A percentile compares a stretch with the other conserved stretches of the same genome.
Evolutionary conservation across 768 basidiomycete genomes (phyloP).

Genomic region (Pleurotus djamor): DNA sequence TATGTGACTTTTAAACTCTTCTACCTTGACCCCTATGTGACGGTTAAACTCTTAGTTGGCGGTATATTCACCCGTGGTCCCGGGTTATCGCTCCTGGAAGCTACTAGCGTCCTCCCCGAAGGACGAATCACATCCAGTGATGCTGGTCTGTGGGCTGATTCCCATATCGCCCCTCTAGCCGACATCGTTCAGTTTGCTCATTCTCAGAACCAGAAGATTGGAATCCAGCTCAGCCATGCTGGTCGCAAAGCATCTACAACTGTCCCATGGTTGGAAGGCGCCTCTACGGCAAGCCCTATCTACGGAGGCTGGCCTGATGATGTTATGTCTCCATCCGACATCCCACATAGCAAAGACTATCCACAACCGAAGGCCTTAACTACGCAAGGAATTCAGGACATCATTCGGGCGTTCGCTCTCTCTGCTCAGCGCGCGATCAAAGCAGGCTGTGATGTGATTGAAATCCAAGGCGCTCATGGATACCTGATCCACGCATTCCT

Average conservation of each 20-base stretch:
- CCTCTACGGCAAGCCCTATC: constrained; percentile 1
- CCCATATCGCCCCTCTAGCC: constrained; percentile 36
- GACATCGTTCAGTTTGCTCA: constrained; percentile 53
- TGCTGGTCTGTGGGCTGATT: constrained; percentile 58
- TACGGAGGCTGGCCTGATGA: constrained; percentile 16
- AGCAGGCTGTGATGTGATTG: constrained; percentile 42
- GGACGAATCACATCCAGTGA: constrained; percentile 65
- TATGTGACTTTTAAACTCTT: constrained; percentile 24
- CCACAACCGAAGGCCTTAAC: constrained; percentile 44
- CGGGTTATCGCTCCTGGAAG: constrained; percentile 61
- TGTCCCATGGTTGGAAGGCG: constrained; percentile 45
- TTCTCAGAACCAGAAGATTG: constrained; percentile 51
- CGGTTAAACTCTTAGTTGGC: constrained; percentile 30
- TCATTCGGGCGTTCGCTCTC: constrained; percentile 42
- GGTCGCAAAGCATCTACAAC: constrained; percentile 55
- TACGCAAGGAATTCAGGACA: constrained; percentile 37
- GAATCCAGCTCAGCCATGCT: constrained; percentile 60
- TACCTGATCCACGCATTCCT: constrained; percentile 42
- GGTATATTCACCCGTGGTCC: constrained; percentile 49
- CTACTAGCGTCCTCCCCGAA: constrained; percentile 52
- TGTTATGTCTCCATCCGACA: constrained; percentile 41
- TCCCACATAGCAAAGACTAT: constrained; percentile 31
- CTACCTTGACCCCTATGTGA: constrained; percentile 4
- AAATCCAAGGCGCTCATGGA: constrained; percentile 49
- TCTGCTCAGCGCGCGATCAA: constrained; percentile 36